Evolutionary conservation across 139 green algal genomes (phyloP).

Genomic region (Mychonastes homosphaera): DNA sequence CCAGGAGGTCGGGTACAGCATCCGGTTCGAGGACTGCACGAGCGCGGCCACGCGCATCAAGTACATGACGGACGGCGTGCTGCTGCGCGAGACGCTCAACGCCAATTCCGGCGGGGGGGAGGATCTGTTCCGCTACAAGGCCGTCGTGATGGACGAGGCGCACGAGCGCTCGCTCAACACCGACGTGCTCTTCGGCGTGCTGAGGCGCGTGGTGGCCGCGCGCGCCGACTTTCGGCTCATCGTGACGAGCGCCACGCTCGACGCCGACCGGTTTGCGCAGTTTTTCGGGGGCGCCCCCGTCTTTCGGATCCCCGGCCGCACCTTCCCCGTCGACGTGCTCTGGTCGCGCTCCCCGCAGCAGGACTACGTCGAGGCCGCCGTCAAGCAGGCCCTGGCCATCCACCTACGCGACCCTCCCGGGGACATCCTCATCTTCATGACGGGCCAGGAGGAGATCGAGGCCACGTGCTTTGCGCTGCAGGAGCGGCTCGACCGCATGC

Average conservation of each 20-base stretch:
- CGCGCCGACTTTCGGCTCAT: constrained; percentile 93
- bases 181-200: constrained; percentile 95
- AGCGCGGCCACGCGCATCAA: constrained; percentile 40
- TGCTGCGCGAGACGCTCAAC: constrained; percentile 87
- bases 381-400: constrained; percentile 87
- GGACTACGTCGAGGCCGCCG: constrained; percentile 94
- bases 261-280: constrained; percentile 71
- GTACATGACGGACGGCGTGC: constrained; percentile 90
- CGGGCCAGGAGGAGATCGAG: constrained; percentile 94
- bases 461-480: constrained; percentile 75
- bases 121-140: constrained; percentile 72
- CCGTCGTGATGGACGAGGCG: constrained; percentile 56
- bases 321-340: constrained; percentile 92
- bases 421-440: constrained; percentile 99
- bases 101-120: no score
- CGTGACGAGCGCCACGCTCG: constrained; percentile 92
- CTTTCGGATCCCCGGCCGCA: constrained; percentile 91
- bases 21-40: constrained; percentile 98
- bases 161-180: constrained; percentile 88
- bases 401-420: constrained; percentile 79
- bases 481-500: constrained; percentile 65
- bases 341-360: constrained; percentile 84
- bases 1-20: constrained; percentile 80
- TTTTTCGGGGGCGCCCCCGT: constrained; percentile 85
- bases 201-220: constrained; percentile 72